Evolutionary conservation across 2,329 filamentous ascomycete species (phyloP).

Genomic region (Fusarium ramigenum): DNA sequence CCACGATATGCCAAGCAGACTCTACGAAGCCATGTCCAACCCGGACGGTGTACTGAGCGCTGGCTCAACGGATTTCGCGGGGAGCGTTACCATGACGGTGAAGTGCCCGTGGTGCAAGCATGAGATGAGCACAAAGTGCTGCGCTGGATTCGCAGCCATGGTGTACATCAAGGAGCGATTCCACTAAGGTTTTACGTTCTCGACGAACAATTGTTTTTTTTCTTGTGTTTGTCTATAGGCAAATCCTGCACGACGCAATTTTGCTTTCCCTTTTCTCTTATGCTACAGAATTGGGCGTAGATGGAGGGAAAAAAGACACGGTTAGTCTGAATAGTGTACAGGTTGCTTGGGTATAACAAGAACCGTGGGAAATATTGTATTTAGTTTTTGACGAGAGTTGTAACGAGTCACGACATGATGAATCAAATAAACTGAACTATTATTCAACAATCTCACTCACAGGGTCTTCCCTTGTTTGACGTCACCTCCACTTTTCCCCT

Average conservation of each 20-base stretch:
- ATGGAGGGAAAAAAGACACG: constrained; percentile 4
- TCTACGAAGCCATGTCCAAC: constrained; percentile 72
- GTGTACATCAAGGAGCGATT: constrained; percentile 73
- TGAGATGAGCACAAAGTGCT: constrained; percentile 74
- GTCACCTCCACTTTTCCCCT: constrained; percentile 25
- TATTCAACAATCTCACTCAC: not conserved
- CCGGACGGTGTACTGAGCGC: constrained; percentile 62
- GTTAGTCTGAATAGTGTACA: constrained; percentile 6
- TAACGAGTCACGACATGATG: constrained; percentile 39
- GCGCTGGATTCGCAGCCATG: constrained; percentile 73
- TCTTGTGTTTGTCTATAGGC: constrained; percentile 7
- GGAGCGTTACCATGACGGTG: constrained; percentile 68
- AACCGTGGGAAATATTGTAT: constrained; percentile 28
- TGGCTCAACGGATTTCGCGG: constrained; percentile 61
- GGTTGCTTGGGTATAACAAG: constrained; percentile 8
- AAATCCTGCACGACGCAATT: constrained; percentile 31
- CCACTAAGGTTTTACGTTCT: constrained; percentile 50
- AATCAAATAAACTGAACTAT: constrained; percentile 1
- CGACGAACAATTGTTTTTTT: not conserved
- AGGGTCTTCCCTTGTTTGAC: constrained; percentile 25
- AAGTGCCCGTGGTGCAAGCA: constrained; percentile 78
- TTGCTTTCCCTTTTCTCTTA: constrained; percentile 11
- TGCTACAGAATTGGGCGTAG: constrained; percentile 5
- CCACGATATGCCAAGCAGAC: constrained; percentile 71
- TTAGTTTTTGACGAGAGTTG: constrained; percentile 28